These are phyloP conservation scores for Byssothecium circinans DNA, from an alignment of 2,329 filamentous ascomycete species.

Conservation along the genomic window DNA sequence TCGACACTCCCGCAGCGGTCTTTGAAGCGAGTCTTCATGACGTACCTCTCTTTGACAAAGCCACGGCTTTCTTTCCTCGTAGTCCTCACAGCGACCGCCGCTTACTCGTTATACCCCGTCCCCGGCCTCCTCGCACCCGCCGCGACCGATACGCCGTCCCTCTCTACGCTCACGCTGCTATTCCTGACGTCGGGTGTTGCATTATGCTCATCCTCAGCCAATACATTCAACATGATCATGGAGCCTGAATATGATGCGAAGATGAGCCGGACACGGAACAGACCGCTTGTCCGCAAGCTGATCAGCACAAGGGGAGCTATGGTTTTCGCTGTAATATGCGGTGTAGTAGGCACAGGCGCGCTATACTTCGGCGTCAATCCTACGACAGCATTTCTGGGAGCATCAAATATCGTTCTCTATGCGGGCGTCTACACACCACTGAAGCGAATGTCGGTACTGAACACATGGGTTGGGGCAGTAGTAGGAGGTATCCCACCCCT, in stretches of 20 bases:
- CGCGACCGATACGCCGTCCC: slow-evolving; percentile 69
- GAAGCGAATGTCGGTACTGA: slow-evolving; percentile 81
- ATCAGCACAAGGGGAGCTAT: slow-evolving; percentile 71
- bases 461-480: slow-evolving; percentile 93
- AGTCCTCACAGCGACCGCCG: slow-evolving; percentile 83
- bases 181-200: slow-evolving; percentile 91
- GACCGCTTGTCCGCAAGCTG: slow-evolving; percentile 82
- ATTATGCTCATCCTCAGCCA: slow-evolving; percentile 86
- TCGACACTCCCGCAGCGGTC: slow-evolving; percentile 59
- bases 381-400: slow-evolving; percentile 83
- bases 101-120: slow-evolving; percentile 91
- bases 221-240: slow-evolving; percentile 96
- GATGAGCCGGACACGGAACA: slow-evolving; percentile 90
- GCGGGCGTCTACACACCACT: slow-evolving; percentile 90
- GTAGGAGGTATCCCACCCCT: slow-evolving; percentile 92
- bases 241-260: slow-evolving; percentile 86
- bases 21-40: slow-evolving; percentile 68
- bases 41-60: slow-evolving; percentile 90
- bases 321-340: slow-evolving; percentile 76
- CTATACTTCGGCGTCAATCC: slow-evolving; percentile 92
- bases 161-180: slow-evolving; percentile 86
- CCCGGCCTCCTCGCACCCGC: slow-evolving; percentile 78
- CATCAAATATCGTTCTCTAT: slow-evolving; percentile 83
- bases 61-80: slow-evolving; percentile 90
- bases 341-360: slow-evolving; percentile 66